A percentile compares a stretch with the other conserved stretches of the same genome.
These are phyloP conservation scores for Orbilia blumenaviensis DNA, from an alignment of 2,329 filamentous ascomycete species.

Conservation along the genomic window DNA sequence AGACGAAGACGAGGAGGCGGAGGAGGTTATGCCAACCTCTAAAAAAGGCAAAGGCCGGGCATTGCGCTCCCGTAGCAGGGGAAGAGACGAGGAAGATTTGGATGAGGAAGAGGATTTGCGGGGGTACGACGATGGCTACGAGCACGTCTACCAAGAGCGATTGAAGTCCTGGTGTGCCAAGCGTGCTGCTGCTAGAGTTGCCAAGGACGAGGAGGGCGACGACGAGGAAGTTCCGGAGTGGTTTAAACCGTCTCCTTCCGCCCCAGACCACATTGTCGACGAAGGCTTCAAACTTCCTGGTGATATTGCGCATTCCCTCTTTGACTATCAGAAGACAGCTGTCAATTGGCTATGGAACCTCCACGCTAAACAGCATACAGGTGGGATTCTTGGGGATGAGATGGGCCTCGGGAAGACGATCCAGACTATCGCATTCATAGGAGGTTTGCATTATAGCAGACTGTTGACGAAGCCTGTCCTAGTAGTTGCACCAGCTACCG, in stretches of 20 bases:
- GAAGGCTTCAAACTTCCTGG: constrained; percentile 83
- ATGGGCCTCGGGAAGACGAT: constrained; percentile 99
- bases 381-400: constrained; percentile 94
- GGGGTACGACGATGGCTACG: constrained; percentile 86
- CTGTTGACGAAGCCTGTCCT: constrained; percentile 82
- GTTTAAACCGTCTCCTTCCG: constrained; percentile 84
- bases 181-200: constrained; percentile 60
- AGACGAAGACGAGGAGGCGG: constrained; percentile 58
- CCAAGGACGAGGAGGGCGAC: constrained; percentile 62
- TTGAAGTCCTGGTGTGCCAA: constrained; percentile 77
- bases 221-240: constrained; percentile 72
- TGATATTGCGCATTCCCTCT: constrained; percentile 89
- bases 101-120: constrained; percentile 68
- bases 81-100: constrained; percentile 64
- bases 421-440: constrained; percentile 81
- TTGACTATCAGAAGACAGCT: constrained; percentile 96
- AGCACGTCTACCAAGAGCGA: constrained; percentile 78
- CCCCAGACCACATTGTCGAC: constrained; percentile 77
- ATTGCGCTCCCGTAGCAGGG: constrained; percentile 59
- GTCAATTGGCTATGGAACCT: constrained; percentile 96
- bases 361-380: constrained; percentile 80
- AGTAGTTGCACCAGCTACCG: constrained; percentile 90
- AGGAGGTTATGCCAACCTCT: constrained; percentile 41
- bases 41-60: constrained; percentile 19
- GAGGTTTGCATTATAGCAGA: constrained; percentile 89